Base-by-base conservation (phyloP, 78 protist species). In the Tieghemostelium lacteum region DNA sequence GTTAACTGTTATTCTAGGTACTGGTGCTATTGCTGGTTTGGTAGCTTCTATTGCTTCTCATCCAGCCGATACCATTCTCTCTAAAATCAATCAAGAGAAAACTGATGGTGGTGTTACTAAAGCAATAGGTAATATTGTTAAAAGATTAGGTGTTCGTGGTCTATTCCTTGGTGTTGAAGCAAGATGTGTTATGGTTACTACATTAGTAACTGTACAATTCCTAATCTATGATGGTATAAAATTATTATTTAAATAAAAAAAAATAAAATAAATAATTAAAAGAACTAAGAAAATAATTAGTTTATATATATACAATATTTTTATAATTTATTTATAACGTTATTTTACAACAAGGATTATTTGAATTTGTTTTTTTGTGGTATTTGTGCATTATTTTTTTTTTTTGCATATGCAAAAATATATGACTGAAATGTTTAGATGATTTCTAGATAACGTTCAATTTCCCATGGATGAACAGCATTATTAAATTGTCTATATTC, bases 21-120 rank as follows among this genome's bases (percentile, higher is more conserved):
- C 97, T 24, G 99, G 99, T 87, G 93, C 95, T 85, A 73, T 85
- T 24, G 96, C 99, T 55, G 99, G 99, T 85, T 54, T 95, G 31
- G 67, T 88, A 40, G 92, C 96, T 40, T 97, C 98, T 29, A 63
- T 96, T n/a, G 94, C 94, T 45, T 97, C 99, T 22, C 99, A 97
- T 89, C 99, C 99, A 7, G 98, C 98, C 26, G 98, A 95, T 75
- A 76, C 96, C 1, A 37, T 97, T 54, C 86, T 95, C 60, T 93
- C 97, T 22, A 62, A 83, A 58, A 72, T 93, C 52, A 83, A 83
- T 40, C 89, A 83, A 67, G 89, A 83, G 24, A 83, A 83, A 62
- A 83, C 89, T 29, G 89, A 83, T 58, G 89, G 73, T 49, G 75
- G 78, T 58, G 89, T 69, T 12, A 69, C 74, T 17, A 67, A 57